A percentile compares a stretch with the other conserved stretches of the same genome.
Conservation (phyloP, 179 eudicot genomes). For the Nepenthes alata region DNA sequence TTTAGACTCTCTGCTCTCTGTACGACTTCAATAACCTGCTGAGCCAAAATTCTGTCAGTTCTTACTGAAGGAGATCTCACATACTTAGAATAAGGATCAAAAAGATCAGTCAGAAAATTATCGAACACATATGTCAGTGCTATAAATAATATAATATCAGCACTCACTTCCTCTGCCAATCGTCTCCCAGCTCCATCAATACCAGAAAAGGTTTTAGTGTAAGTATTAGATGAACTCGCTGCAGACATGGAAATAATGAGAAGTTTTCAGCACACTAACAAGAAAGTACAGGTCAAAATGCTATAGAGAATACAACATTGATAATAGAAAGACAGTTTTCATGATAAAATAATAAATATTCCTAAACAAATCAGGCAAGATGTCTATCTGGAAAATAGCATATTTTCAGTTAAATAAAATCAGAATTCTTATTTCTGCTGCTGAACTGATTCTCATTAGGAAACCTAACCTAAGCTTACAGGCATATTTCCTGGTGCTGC, state of each 20-base stretch:
- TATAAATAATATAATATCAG: neutral
- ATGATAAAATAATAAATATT: too few relatives aligned
- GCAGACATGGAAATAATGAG: conserved; percentile 15
- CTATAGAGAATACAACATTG: too few relatives aligned
- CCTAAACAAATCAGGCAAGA: too few relatives aligned
- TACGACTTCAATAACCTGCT: conserved; percentile 70
- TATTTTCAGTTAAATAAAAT: too few relatives aligned
- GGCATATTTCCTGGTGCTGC: too few relatives aligned
- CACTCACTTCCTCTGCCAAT: conserved; percentile 88
- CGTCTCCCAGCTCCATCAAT: conserved; percentile 93
- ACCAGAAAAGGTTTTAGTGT: conserved; percentile 76
- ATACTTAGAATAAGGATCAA: neutral
- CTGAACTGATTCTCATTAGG: too few relatives aligned
- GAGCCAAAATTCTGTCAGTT: neutral
- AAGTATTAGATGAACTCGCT: conserved; percentile 92
- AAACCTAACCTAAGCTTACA: too few relatives aligned
- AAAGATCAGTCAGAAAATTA: neutral
- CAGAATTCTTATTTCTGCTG: too few relatives aligned
- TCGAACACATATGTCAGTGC: neutral
- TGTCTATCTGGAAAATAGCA: too few relatives aligned
- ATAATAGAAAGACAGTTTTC: too few relatives aligned
- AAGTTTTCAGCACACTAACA: neutral
- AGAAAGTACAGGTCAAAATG: neutral
- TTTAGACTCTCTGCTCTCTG: conserved; percentile 56
- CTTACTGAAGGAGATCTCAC: neutral